Percentiles rank a stretch among this genome's conserved stretches.
phyloP scores from a whole-genome alignment of 1,284 basidiomycete species.

The Ustilago sp. region DNA sequence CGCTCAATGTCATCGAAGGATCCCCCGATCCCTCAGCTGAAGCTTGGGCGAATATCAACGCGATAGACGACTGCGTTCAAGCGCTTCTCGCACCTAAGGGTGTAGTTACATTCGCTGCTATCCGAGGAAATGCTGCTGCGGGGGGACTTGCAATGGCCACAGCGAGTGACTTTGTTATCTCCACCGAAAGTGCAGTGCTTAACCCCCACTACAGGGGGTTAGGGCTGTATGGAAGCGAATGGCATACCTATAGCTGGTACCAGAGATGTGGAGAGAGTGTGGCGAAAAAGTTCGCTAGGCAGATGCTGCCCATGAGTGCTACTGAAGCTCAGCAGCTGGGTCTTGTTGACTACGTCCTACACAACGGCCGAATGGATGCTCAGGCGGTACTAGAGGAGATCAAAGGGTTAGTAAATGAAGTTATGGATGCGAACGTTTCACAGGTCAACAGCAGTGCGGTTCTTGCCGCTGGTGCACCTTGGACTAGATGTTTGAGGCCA shows the following conservation, averaged over 20 bases:
- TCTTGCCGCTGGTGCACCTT: constrained; percentile 39
- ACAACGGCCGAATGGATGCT: constrained; percentile 21
- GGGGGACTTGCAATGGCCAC: constrained; percentile 72
- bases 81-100: constrained; percentile 69
- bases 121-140: constrained; percentile 72
- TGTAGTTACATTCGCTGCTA: constrained; percentile 71
- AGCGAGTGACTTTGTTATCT: constrained; percentile 71
- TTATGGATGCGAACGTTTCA: constrained; percentile 40
- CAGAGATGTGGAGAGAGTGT: constrained; percentile 69
- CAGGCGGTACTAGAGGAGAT: constrained; percentile 17
- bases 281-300: constrained; percentile 67
- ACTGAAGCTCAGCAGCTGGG: constrained; percentile 40
- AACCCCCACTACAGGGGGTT: constrained; percentile 72
- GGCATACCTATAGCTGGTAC: constrained; percentile 71
- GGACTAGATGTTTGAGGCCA: constrained; percentile 56
- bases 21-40: constrained; percentile 70
- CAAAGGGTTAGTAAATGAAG: constrained; percentile 40
- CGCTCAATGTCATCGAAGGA: constrained; percentile 72
- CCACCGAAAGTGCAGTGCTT: constrained; percentile 69
- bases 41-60: constrained; percentile 72
- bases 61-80: constrained; percentile 66
- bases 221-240: constrained; percentile 71
- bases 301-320: constrained; percentile 71
- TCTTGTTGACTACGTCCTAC: constrained; percentile 52
- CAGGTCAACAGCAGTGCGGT: neutral